phyloP scores from a whole-genome alignment of 2,329 filamentous ascomycete species.

The Fusarium praegraminearum region DNA sequence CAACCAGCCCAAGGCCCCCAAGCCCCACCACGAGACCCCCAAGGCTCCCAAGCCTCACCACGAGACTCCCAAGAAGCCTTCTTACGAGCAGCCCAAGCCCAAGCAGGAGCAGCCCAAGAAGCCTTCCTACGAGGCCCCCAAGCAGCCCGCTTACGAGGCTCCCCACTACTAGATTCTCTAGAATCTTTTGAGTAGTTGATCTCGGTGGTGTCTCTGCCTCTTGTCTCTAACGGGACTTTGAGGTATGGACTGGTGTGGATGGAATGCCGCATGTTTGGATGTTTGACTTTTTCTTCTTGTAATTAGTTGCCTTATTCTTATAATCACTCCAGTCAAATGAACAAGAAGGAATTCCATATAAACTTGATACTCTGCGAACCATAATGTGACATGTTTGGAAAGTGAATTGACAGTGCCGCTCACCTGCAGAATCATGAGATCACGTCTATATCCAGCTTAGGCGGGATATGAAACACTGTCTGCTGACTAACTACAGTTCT shows the following conservation, averaged over 20 bases:
- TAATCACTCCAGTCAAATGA: conserved; percentile 16
- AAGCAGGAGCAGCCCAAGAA: conserved; percentile 3
- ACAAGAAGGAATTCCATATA: conserved; percentile 1
- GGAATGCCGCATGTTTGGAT: conserved; percentile 4
- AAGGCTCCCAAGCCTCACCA: conserved; percentile 8
- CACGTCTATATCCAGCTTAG: not conserved
- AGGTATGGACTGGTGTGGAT: not conserved
- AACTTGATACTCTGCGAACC: accelerated
- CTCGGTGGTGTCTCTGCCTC: not conserved
- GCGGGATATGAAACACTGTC: not conserved
- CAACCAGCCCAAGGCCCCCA: not conserved
- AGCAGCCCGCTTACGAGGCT: not conserved
- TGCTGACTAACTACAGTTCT: not conserved
- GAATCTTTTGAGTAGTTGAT: too few species aligned
- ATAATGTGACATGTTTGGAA: not conserved
- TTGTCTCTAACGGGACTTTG: not conserved
- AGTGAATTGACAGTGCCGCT: not conserved
- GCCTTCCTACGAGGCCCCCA: not conserved
- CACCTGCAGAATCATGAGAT: not conserved
- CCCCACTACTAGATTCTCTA: not conserved
- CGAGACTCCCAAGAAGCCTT: not conserved
- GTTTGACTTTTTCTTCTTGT: conserved; percentile 14
- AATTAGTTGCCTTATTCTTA: conserved; percentile 13
- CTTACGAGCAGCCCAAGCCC: not conserved
- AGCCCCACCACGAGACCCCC: not conserved